phyloP scores from a whole-genome alignment of 2,329 filamentous ascomycete species.

The Nigrograna mackinnonii region DNA sequence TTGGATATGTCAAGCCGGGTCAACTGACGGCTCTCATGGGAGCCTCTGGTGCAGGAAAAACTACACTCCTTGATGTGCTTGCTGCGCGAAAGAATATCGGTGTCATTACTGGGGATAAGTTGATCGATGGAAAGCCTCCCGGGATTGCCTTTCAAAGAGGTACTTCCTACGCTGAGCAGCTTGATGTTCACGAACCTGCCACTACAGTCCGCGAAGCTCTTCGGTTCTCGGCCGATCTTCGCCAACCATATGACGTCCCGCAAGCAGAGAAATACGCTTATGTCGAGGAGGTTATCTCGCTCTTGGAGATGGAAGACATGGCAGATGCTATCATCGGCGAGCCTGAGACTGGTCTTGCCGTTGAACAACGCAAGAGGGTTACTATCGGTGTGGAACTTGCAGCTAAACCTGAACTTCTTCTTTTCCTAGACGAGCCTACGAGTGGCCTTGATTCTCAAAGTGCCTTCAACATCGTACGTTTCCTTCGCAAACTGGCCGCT shows the following conservation, averaged over 20 bases:
- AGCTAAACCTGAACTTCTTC: conserved; percentile 69
- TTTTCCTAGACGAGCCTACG: conserved; percentile 81
- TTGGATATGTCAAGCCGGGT: conserved; percentile 60
- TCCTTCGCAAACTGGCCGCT: conserved; percentile 75
- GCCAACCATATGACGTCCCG: conserved; percentile 63
- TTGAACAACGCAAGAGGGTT: conserved; percentile 70
- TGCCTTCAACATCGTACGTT: conserved; percentile 77
- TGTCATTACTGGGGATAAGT: conserved; percentile 64
- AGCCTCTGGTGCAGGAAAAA: conserved; percentile 75
- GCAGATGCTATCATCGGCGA: conserved; percentile 68
- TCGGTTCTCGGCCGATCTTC: conserved; percentile 66
- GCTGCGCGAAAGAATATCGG: conserved; percentile 67
- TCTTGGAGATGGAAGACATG: conserved; percentile 68
- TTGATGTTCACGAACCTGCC: conserved; percentile 66
- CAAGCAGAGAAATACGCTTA: conserved; percentile 66
- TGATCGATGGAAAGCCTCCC: conserved; percentile 63
- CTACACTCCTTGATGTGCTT: conserved; percentile 79
- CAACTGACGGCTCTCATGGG: conserved; percentile 54
- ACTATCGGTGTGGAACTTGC: conserved; percentile 66
- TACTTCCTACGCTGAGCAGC: conserved; percentile 68
- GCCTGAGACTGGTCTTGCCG: conserved; percentile 62
- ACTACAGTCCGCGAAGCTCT: conserved; percentile 68
- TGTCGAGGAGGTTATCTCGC: conserved; percentile 67
- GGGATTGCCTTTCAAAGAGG: conserved; percentile 66
- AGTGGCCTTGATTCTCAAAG: conserved; percentile 73